These are phyloP conservation scores for Lyophyllum decastes DNA, from an alignment of 768 basidiomycete genomes.

Conservation along the genomic window DNA sequence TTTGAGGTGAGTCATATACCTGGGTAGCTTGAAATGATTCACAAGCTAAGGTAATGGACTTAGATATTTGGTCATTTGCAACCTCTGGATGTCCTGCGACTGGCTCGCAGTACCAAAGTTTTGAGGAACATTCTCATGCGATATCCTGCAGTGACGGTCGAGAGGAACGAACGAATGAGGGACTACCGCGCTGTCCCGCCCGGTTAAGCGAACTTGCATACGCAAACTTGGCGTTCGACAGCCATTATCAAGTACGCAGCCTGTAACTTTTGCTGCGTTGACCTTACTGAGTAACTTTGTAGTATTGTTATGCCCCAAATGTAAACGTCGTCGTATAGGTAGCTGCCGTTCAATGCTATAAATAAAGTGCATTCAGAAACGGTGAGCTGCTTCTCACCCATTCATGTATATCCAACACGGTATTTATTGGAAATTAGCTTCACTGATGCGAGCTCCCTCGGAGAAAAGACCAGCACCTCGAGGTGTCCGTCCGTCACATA, in stretches of 20 bases:
- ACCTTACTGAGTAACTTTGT: background rate
- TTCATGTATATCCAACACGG: too few species aligned
- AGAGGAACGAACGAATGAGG: background rate
- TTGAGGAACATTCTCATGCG: too few species aligned
- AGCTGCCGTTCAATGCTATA: too few species aligned
- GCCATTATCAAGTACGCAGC: background rate
- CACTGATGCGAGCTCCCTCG: too few species aligned
- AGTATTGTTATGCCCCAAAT: background rate
- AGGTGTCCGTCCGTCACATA: background rate
- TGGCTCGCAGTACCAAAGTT: background rate
- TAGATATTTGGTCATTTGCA: slow-evolving; percentile 1
- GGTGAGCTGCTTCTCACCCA: too few species aligned
- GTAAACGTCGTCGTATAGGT: background rate
- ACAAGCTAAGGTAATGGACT: too few species aligned
- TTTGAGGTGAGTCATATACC: background rate
- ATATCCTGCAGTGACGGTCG: too few species aligned
- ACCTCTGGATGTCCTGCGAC: background rate
- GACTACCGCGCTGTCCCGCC: background rate
- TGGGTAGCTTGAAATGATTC: too few species aligned
- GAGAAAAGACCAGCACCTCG: too few species aligned
- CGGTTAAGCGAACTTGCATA: slow-evolving; percentile 3
- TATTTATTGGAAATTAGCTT: too few species aligned
- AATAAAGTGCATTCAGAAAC: too few species aligned
- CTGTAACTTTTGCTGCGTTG: background rate
- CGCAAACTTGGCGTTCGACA: background rate